phyloP scores from a whole-genome alignment of 2,329 filamentous ascomycete species.

The Botrytis deweyae region DNA sequence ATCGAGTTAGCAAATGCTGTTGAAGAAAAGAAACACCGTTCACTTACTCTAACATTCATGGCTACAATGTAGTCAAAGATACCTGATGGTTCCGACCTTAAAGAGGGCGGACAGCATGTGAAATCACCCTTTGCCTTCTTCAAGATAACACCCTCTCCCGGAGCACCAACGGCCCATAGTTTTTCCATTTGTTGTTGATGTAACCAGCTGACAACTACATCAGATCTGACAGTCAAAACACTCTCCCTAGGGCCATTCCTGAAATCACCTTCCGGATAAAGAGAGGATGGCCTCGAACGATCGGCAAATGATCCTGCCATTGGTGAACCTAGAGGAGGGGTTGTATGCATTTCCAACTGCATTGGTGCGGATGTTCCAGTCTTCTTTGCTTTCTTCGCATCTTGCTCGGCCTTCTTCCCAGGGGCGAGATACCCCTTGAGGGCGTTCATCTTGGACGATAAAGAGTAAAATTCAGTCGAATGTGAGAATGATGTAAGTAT shows the following conservation, averaged over 20 bases:
- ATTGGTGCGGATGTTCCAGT: background rate
- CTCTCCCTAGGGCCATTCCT: slow-evolving; percentile 46
- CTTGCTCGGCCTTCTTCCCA: slow-evolving; percentile 16
- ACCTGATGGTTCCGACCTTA: slow-evolving; percentile 46
- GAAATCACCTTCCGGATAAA: slow-evolving; percentile 44
- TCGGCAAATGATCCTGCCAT: background rate
- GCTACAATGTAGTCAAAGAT: slow-evolving; percentile 50
- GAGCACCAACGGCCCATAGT: slow-evolving; percentile 48
- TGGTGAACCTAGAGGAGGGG: slow-evolving; percentile 4
- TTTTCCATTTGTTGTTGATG: slow-evolving; percentile 60
- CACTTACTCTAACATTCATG: slow-evolving; percentile 54
- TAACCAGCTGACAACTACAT: slow-evolving; percentile 64
- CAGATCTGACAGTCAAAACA: slow-evolving; percentile 54
- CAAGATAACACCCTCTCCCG: slow-evolving; percentile 55
- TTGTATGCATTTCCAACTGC: background rate
- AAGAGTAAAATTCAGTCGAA: background rate
- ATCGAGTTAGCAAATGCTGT: background rate
- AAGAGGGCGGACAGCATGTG: slow-evolving; percentile 49
- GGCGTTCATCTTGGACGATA: slow-evolving; percentile 16
- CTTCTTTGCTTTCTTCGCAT: background rate
- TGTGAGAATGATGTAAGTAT: background rate
- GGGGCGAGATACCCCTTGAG: slow-evolving; percentile 23
- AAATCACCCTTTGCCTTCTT: slow-evolving; percentile 53
- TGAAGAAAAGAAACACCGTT: background rate
- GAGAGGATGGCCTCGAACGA: slow-evolving; percentile 33